Percentiles rank a stretch among this genome's conserved stretches.
These are phyloP conservation scores for Ploettnerulaceae sp. DNA, from an alignment of 2,329 filamentous ascomycete species.

Conservation along the genomic window DNA sequence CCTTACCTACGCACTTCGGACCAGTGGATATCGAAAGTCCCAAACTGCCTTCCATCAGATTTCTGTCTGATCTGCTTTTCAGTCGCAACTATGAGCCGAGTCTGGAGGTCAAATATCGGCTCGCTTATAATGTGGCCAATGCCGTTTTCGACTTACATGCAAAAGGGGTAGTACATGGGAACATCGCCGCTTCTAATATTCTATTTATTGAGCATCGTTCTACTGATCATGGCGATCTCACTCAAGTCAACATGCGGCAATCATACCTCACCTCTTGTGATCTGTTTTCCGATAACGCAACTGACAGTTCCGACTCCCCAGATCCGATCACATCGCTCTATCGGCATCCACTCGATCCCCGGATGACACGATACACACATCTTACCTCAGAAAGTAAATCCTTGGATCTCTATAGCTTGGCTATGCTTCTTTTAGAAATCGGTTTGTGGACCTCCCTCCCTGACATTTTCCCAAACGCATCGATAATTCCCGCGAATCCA, in stretches of 20 bases:
- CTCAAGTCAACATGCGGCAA: constrained; percentile 54
- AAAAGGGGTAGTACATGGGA: constrained; percentile 64
- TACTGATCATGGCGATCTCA: constrained; percentile 24
- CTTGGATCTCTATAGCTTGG: constrained; percentile 67
- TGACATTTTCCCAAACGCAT: constrained; percentile 29
- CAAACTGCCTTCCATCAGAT: constrained; percentile 40
- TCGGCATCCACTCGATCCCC: constrained; percentile 62
- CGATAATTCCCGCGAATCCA: constrained; percentile 27
- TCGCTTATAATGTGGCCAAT: constrained; percentile 67
- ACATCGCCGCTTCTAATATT: constrained; percentile 62
- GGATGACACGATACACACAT: constrained; percentile 45
- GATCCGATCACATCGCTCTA: constrained; percentile 36
- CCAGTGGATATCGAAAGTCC: constrained; percentile 49
- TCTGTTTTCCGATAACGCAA: constrained; percentile 52
- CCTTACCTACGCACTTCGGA: constrained; percentile 62
- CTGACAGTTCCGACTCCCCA: constrained; percentile 21
- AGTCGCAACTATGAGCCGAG: constrained; percentile 54
- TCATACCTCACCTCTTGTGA: constrained; percentile 72
- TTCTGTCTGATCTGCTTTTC: constrained; percentile 49
- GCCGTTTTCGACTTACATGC: constrained; percentile 71
- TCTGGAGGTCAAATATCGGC: constrained; percentile 69
- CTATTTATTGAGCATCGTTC: constrained; percentile 50
- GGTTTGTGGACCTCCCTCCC: constrained; percentile 67
- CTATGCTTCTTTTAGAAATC: constrained; percentile 68
- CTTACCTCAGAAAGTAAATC: constrained; percentile 52